Conservation (phyloP, 1,139 yeast species). For the Protomyces pachydermus region DNA sequence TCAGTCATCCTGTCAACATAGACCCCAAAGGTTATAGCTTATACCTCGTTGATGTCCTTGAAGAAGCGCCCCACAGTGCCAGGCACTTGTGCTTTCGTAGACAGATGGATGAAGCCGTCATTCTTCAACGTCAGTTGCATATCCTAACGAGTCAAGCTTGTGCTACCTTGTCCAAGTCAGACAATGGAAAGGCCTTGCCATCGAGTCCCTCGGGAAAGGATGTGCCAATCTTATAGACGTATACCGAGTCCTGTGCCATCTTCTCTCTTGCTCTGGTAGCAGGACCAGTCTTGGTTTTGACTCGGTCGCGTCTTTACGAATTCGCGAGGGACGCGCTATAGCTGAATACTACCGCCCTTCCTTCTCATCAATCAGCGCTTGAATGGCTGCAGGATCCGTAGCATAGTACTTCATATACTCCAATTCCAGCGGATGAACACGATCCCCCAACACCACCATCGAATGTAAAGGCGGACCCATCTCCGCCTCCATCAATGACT, state of each 20-base stretch:
- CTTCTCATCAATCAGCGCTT: conserved; percentile 20
- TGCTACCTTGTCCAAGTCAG: conserved; percentile 15
- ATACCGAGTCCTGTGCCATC: not conserved
- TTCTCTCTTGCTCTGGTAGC: not conserved
- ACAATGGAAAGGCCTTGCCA: conserved; percentile 2
- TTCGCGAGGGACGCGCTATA: not conserved
- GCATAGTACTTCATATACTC: conserved; percentile 78
- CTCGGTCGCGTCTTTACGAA: not conserved
- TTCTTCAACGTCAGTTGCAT: not conserved
- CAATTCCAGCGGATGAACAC: conserved; percentile 86
- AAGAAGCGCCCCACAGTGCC: conserved; percentile 26
- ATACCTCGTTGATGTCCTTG: conserved; percentile 4
- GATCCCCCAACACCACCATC: conserved; percentile 82
- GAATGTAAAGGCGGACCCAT: conserved; percentile 95
- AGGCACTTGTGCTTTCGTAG: conserved; percentile 16
- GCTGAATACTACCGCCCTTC: not conserved
- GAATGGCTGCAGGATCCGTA: conserved; percentile 48
- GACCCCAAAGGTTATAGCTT: not conserved
- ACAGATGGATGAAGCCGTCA: conserved; percentile 24
- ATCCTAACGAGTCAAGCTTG: not conserved
- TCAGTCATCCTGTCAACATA: not conserved
- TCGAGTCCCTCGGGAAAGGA: conserved; percentile 3
- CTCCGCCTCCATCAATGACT: conserved; percentile 55
- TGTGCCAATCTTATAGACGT: conserved; percentile 16
- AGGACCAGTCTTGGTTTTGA: not conserved